A percentile compares a stretch with the other conserved stretches of the same genome.
phyloP scores from a whole-genome alignment of 306 rosid genomes.

The Quercus agrifolia region DNA sequence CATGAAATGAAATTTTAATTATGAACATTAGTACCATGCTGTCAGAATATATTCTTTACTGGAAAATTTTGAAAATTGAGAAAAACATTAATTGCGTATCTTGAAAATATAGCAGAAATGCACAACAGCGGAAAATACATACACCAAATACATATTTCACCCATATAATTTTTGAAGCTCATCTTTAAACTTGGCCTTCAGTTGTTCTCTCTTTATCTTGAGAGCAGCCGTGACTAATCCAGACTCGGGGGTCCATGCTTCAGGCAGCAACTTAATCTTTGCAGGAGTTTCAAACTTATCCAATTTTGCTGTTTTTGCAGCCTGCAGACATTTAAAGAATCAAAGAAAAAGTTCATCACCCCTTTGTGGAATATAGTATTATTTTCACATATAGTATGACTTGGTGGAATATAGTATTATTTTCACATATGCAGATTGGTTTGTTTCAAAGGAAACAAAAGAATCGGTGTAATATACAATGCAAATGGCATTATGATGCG shows the following conservation, averaged over 20 bases:
- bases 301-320: slow-evolving; percentile 62
- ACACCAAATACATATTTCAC: slow-evolving; percentile 29
- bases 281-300: slow-evolving; percentile 76
- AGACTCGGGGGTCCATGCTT: slow-evolving; percentile 91
- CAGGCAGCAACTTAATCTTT: slow-evolving; percentile 60
- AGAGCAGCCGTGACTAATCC: slow-evolving; percentile 93
- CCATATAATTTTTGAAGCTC: slow-evolving; percentile 66
- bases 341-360: neutral
- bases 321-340: slow-evolving; percentile 33
- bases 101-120: neutral
- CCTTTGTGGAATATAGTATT: neutral
- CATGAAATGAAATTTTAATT: neutral
- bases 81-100: neutral
- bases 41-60: neutral
- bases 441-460: neutral
- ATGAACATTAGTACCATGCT: neutral
- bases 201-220: slow-evolving; percentile 83
- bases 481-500: neutral
- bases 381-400: neutral
- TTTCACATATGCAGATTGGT: neutral
- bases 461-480: neutral
- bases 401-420: neutral
- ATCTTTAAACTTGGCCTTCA: slow-evolving; percentile 69
- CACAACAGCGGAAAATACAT: neutral
- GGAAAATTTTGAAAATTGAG: neutral